Evolutionary conservation across 2,329 filamentous ascomycete genomes (phyloP), one percentile per base, ranked within the genome.

Genomic region (Claviceps paspali): DNA sequence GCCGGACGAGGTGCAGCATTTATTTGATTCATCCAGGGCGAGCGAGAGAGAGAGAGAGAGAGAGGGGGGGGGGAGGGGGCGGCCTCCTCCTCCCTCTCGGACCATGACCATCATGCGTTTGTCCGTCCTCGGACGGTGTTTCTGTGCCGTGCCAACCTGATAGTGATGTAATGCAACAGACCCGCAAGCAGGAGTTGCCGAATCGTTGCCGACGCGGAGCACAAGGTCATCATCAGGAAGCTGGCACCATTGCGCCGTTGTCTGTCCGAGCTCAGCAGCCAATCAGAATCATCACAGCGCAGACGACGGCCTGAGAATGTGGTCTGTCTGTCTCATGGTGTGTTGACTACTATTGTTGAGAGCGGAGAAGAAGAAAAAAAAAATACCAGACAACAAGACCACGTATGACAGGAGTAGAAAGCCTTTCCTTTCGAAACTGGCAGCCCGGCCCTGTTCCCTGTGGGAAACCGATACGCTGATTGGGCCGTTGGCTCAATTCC

Each of bases 101-200:
- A n/a, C n/a, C n/a, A n/a, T n/a, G n/a, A n/a, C n/a, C n/a, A n/a
- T n/a, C n/a, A n/a, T n/a, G n/a, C n/a, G n/a, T n/a, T 7, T 17
- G 36, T 23, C 31, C 24, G 24, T 21, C 23, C 24, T 11, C 18
- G 31, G 30, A n/a, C 11, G 14, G 21, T 22, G 5, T 5, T 22
- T 8, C 29, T 32, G 14, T 35, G 31, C 24, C n/a, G n/a, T 28
- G 24, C 8, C 18, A 28, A 28, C 33, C 28, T 27, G 17, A 32
- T 14, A 34, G 36, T 43, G 42, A 44, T 42, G 42, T 44, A 42
- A 44, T 44, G 15, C 29, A 15, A 24, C 5, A 29, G 33, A 21
- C 24, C 33, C 24, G 15, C 12, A 15, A 15, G 21, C 8, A 28
- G 19, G 6, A 18, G 10, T 9, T 15, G 3, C 31, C 31, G 14